These are phyloP conservation scores for Lactarius quietus DNA, from an alignment of 768 basidiomycete genomes.

Conservation along the genomic window DNA sequence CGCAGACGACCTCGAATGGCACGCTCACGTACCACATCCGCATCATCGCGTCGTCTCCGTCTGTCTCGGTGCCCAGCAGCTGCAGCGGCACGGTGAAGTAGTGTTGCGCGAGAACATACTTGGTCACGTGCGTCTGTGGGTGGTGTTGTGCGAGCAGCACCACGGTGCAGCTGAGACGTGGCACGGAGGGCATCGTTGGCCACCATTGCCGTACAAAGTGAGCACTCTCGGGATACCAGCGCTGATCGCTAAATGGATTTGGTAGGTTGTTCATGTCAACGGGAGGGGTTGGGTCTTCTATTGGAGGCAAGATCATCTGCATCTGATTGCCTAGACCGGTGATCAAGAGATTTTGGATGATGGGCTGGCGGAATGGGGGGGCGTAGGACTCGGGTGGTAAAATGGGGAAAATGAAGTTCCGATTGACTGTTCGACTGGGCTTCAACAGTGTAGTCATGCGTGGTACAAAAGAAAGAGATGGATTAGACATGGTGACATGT, in stretches of 20 bases:
- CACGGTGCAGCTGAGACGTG: slow-evolving; percentile 67
- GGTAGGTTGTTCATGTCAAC: slow-evolving; percentile 24
- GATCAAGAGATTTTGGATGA: slow-evolving; percentile 14
- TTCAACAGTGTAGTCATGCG: slow-evolving; percentile 27
- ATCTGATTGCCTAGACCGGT: slow-evolving; percentile 1
- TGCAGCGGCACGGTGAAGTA: slow-evolving; percentile 67
- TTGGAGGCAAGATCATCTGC: slow-evolving; percentile 5
- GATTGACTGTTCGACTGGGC: slow-evolving; percentile 26
- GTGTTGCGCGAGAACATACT: slow-evolving; percentile 69
- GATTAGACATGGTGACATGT: slow-evolving; percentile 27
- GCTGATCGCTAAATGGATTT: slow-evolving; percentile 64
- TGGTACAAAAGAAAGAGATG: slow-evolving; percentile 26
- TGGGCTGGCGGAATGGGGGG: slow-evolving; percentile 21
- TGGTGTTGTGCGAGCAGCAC: slow-evolving; percentile 64
- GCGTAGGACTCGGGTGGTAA: slow-evolving; percentile 22
- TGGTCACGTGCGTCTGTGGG: slow-evolving; percentile 52
- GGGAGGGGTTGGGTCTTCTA: slow-evolving; percentile 7
- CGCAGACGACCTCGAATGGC: slow-evolving; percentile 70
- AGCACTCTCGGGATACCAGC: slow-evolving; percentile 69
- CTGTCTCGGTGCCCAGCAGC: slow-evolving; percentile 6
- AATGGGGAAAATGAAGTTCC: slow-evolving; percentile 28
- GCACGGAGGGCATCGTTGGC: slow-evolving; percentile 62
- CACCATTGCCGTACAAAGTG: slow-evolving; percentile 83
- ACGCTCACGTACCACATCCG: slow-evolving; percentile 67
- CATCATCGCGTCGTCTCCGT: slow-evolving; percentile 53